phyloP scores from a whole-genome alignment of 805 yeast species.

The Ogataea salicorniae region DNA sequence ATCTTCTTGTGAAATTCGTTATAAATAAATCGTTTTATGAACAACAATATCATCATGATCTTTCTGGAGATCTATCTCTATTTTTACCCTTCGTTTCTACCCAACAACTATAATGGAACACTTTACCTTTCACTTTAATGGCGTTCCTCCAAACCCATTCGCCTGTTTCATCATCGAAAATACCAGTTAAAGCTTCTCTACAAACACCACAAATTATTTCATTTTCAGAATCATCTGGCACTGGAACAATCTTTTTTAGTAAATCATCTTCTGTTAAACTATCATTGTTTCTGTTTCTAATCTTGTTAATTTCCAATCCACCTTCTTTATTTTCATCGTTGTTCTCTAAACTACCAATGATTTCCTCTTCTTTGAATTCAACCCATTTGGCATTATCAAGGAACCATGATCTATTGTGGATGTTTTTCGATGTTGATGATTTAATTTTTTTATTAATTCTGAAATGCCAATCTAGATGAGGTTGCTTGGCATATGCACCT shows the following conservation, averaged over 20 bases:
- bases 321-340: slow-evolving; percentile 9
- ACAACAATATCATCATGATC: slow-evolving; percentile 4
- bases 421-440: slow-evolving; percentile 35
- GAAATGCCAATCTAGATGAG: slow-evolving; percentile 95
- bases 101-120: slow-evolving; percentile 65
- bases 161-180: slow-evolving; percentile 67
- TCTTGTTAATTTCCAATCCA: slow-evolving; percentile 15
- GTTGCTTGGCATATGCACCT: slow-evolving; percentile 49
- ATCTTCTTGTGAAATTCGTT: too few relatives aligned
- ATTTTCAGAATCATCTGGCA: slow-evolving; percentile 64
- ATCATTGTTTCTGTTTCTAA: neutral
- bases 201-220: slow-evolving; percentile 63
- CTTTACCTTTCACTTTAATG: slow-evolving; percentile 37
- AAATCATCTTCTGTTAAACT: slow-evolving; percentile 28
- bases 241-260: slow-evolving; percentile 49
- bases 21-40: too few relatives aligned
- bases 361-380: slow-evolving; percentile 63
- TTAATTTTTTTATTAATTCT: slow-evolving; percentile 77
- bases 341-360: slow-evolving; percentile 34
- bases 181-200: slow-evolving; percentile 57
- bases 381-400: slow-evolving; percentile 69
- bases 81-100: slow-evolving; percentile 44
- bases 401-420: slow-evolving; percentile 81
- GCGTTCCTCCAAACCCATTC: slow-evolving; percentile 83
- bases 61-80: slow-evolving; percentile 30